These are phyloP conservation scores for Tuber calosporum DNA, from an alignment of 495 filamentous ascomycete genomes.

Conservation along the genomic window DNA sequence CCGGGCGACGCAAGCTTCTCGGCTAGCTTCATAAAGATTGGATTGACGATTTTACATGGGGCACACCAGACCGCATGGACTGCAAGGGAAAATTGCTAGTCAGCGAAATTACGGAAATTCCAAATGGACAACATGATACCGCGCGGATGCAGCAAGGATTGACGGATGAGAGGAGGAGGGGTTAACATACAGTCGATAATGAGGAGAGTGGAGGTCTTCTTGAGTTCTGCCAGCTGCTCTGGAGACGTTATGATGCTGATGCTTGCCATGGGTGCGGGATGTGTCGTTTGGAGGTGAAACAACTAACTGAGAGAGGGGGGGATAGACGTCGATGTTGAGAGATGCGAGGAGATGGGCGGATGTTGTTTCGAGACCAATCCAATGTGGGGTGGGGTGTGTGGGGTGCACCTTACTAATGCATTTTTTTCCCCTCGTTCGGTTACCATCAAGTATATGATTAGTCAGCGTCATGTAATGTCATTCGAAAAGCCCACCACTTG, in stretches of 20 bases:
- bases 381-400: constrained; percentile 27
- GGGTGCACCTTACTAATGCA: not conserved
- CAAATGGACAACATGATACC: constrained; percentile 27
- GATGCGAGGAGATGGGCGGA: constrained; percentile 16
- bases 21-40: constrained; percentile 73
- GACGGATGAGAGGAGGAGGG: constrained; percentile 21
- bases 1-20: constrained; percentile 62
- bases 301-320: constrained; percentile 10
- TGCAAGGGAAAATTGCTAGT: constrained; percentile 41
- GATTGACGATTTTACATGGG: constrained; percentile 78
- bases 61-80: constrained; percentile 85
- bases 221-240: constrained; percentile 61
- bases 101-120: constrained; percentile 19
- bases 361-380: constrained; percentile 34
- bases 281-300: constrained; percentile 24
- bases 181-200: constrained; percentile 73
- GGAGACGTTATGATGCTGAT: constrained; percentile 63
- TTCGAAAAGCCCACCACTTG: not conserved
- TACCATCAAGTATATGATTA: not conserved
- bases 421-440: not conserved
- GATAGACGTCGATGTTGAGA: constrained; percentile 15
- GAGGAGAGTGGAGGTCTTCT: constrained; percentile 63
- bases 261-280: constrained; percentile 10
- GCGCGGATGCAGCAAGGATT: constrained; percentile 11
- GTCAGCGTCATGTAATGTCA: not conserved